These are phyloP conservation scores for Hyphopichia wangnamkhiaoensis DNA, from an alignment of 1,139 yeast genomes.

Conservation along the genomic window DNA sequence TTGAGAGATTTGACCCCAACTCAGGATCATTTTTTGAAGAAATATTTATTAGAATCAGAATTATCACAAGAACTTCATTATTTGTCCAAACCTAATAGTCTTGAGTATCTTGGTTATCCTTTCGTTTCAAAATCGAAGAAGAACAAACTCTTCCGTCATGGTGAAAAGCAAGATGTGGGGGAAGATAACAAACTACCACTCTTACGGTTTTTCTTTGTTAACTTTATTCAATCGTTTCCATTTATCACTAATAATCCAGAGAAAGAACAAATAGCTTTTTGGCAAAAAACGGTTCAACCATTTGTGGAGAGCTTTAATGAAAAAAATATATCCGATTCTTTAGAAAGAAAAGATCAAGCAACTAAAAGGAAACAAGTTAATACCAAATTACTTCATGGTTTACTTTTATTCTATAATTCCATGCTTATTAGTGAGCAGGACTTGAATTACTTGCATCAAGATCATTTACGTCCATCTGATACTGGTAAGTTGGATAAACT, in stretches of 20 bases:
- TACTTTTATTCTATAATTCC: slow-evolving; percentile 72
- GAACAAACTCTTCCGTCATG: too few relatives aligned
- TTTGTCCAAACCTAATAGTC: slow-evolving; percentile 58
- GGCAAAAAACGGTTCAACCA: slow-evolving; percentile 78
- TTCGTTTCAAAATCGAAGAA: slow-evolving; percentile 34
- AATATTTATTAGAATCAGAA: slow-evolving; percentile 68
- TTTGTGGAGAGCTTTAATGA: slow-evolving; percentile 76
- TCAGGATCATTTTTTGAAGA: slow-evolving; percentile 83
- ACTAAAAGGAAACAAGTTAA: slow-evolving; percentile 73
- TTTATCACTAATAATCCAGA: slow-evolving; percentile 53
- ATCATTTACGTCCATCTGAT: slow-evolving; percentile 54
- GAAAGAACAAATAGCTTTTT: slow-evolving; percentile 58
- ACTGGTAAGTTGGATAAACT: slow-evolving; percentile 52
- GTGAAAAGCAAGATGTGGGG: slow-evolving; percentile 11
- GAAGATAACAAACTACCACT: slow-evolving; percentile 55
- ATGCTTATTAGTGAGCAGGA: slow-evolving; percentile 68
- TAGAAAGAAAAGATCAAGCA: slow-evolving; percentile 68
- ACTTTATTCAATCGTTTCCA: slow-evolving; percentile 71
- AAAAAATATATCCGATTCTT: slow-evolving; percentile 64
- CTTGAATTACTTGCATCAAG: slow-evolving; percentile 46
- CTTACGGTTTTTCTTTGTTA: slow-evolving; percentile 61
- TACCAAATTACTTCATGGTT: slow-evolving; percentile 57
- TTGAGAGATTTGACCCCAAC: slow-evolving; percentile 28
- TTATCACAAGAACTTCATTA: slow-evolving; percentile 60
- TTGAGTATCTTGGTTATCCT: slow-evolving; percentile 73